Conservation (phyloP, 2,329 filamentous ascomycete species). For the Moelleriella libera region DNA sequence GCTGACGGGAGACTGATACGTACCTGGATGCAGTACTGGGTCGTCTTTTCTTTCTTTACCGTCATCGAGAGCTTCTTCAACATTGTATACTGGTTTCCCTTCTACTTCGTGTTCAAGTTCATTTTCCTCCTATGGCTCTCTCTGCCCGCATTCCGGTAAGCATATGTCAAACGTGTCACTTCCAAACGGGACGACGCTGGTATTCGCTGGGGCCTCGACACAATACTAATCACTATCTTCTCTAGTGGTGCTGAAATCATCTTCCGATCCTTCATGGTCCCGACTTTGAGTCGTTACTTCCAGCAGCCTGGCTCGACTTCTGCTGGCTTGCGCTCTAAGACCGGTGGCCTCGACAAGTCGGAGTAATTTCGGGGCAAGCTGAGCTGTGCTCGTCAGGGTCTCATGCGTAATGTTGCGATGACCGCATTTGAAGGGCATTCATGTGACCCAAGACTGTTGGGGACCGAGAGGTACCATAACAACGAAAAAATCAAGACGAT, state of each 20-base stretch:
- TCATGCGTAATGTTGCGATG: no score
- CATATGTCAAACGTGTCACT: no score
- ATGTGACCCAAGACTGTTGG: no score
- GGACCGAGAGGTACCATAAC: no score
- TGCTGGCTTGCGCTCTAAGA: constrained; percentile 78
- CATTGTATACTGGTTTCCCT: constrained; percentile 90
- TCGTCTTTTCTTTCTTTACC: constrained; percentile 70
- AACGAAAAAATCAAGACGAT: no score
- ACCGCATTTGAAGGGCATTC: background rate
- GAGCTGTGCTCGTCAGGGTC: background rate
- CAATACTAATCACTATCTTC: background rate
- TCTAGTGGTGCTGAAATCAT: constrained; percentile 74
- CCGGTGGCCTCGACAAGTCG: constrained; percentile 59
- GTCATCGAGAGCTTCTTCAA: constrained; percentile 71
- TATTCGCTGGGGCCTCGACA: no score
- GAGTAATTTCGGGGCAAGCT: constrained; percentile 32
- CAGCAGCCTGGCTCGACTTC: constrained; percentile 54
- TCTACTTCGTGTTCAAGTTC: constrained; percentile 99
- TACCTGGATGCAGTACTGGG: constrained; percentile 57
- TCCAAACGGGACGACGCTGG: no score
- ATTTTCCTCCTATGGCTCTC: constrained; percentile 94
- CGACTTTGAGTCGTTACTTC: constrained; percentile 90
- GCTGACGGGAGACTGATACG: background rate
- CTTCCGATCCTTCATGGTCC: constrained; percentile 91
- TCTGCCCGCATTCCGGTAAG: constrained; percentile 85